phyloP scores from a whole-genome alignment of 805 yeast genomes.

The Saturnispora zaruensis region DNA sequence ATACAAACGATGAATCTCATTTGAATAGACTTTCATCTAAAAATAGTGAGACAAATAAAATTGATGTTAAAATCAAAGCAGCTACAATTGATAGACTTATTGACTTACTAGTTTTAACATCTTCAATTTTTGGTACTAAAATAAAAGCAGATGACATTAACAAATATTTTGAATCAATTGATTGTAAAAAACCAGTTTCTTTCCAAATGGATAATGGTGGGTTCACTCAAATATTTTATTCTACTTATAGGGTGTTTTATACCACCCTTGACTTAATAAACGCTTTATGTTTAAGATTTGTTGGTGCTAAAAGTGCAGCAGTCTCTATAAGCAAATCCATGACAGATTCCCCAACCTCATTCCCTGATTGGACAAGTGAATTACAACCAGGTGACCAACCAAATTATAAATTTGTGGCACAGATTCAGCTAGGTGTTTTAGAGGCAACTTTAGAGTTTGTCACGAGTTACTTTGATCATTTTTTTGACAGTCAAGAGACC shows the following conservation, averaged over 20 bases:
- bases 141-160: constrained; percentile 38
- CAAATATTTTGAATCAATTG: constrained; percentile 25
- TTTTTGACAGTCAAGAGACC: constrained; percentile 56
- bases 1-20: constrained; percentile 5
- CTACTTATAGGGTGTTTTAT: constrained; percentile 60
- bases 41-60: constrained; percentile 4
- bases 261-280: constrained; percentile 46
- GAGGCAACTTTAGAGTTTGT: constrained; percentile 69
- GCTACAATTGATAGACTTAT: constrained; percentile 70
- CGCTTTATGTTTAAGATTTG: constrained; percentile 45
- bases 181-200: constrained; percentile 17
- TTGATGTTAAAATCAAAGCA: constrained; percentile 36
- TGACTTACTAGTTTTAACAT: constrained; percentile 71
- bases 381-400: constrained; percentile 34
- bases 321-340: constrained; percentile 33
- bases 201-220: constrained; percentile 55
- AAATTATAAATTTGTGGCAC: constrained; percentile 60
- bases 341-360: constrained; percentile 4
- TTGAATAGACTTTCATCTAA: background rate
- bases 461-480: constrained; percentile 64
- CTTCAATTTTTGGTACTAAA: constrained; percentile 42
- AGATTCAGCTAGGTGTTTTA: constrained; percentile 72
- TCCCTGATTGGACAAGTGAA: constrained; percentile 51
- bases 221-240: constrained; percentile 60
- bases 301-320: constrained; percentile 58